Conservation (phyloP, 352 stramenopile species). For the Globisporangium splendens region DNA sequence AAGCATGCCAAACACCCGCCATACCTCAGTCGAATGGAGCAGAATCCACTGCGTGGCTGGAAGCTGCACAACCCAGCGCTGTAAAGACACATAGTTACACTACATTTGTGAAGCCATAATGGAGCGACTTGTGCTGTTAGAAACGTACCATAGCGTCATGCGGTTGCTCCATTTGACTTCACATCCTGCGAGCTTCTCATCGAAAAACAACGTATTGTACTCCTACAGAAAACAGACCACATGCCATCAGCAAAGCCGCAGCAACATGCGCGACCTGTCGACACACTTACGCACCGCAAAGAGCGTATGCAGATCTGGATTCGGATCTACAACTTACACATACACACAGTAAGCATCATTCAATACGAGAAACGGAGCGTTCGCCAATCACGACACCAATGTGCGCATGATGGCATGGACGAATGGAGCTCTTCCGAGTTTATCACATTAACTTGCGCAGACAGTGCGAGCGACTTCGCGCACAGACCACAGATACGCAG, state of each 20-base stretch:
- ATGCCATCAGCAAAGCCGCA: not conserved
- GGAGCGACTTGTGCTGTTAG: not conserved
- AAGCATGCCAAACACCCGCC: not conserved
- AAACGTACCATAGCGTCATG: slow-evolving; percentile 82
- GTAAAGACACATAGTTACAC: not conserved
- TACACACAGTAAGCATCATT: not conserved
- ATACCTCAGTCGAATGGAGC: slow-evolving; percentile 81
- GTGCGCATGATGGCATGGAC: too few relatives aligned
- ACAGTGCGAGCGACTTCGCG: too few relatives aligned
- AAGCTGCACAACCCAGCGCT: slow-evolving; percentile 79
- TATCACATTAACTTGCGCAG: not conserved
- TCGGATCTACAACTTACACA: slow-evolving; percentile 52
- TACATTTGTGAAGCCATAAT: not conserved
- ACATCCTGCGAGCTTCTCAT: slow-evolving; percentile 65
- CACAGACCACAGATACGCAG: not conserved
- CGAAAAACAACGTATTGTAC: slow-evolving; percentile 84
- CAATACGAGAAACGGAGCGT: too few relatives aligned
- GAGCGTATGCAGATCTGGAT: slow-evolving; percentile 73
- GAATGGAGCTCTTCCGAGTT: too few relatives aligned
- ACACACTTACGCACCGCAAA: slow-evolving; percentile 41
- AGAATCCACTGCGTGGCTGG: slow-evolving; percentile 71
- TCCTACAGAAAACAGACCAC: slow-evolving; percentile 33
- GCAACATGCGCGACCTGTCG: too few relatives aligned
- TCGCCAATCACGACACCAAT: too few relatives aligned
- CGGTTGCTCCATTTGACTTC: slow-evolving; percentile 88